Base-by-base conservation (phyloP, 2,329 filamentous ascomycete species). In the Fusarium sterilihyphosum region DNA sequence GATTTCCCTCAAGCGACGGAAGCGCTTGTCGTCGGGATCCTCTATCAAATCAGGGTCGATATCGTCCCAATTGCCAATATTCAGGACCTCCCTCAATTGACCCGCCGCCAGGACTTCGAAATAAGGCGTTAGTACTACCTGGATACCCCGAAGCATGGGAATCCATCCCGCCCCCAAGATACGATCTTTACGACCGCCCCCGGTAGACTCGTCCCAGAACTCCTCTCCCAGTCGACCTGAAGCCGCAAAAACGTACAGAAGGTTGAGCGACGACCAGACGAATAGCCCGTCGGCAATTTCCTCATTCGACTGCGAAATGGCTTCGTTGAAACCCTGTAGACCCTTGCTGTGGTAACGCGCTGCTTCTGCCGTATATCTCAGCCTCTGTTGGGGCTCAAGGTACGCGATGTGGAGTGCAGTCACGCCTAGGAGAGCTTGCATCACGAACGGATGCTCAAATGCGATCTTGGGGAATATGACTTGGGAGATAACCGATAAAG, bases 201-300 rank as follows among this genome's bases (percentile, higher is more conserved):
- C 26, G 6, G 41, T 47, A 8, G 65, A 47, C 2, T 68, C 64
- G 1, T 62, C 54, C 65, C 65, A 68, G 4, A 62, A 11, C 2
- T 35, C 65, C 26, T 68, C 13, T 4, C 65, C 64, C 11, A 68
- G 8, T 10, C 65, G 64, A 10, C 65, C 65, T 1, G 65, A 53
- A 4, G 60, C 14, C 7, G 35, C 65, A 18, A 68, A 62, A 0
- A 68, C 65, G 13, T 68, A 68, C 0, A 68, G 6, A 4, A 68
- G 29, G 22, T 68, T 68, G 13, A 68, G 41, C 6, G 64, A 49
- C 1, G 65, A 68, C 65, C 65, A 68, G 4, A 37, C 10, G 6
- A 68, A 68, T 8, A 68, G 6, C 0, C 47, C 54, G 1, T 68
- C 65, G 0, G 65, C 56, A 5, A 10, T 16, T 6, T 18, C 47